phyloP scores from a whole-genome alignment of 495 filamentous ascomycete genomes.

The Jackrogersella minutella region DNA sequence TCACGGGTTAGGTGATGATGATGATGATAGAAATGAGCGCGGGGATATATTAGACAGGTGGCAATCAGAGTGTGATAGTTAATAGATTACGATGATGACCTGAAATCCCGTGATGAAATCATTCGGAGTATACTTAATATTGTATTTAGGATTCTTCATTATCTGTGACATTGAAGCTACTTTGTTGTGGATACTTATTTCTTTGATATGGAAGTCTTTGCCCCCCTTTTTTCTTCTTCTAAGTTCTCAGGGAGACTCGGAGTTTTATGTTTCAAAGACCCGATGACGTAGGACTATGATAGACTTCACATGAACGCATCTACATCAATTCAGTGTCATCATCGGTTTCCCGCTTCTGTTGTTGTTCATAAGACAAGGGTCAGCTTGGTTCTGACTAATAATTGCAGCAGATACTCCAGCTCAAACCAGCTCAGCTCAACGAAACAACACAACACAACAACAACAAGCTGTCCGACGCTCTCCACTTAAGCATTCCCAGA shows the following conservation, averaged over 20 bases:
- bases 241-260: background rate
- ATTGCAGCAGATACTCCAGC: background rate
- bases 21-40: constrained; percentile 16
- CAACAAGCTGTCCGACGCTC: background rate
- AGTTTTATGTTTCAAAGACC: constrained; percentile 10
- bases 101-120: constrained; percentile 37
- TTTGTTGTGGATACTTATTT: background rate
- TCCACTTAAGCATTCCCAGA: constrained; percentile 19
- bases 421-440: constrained; percentile 23
- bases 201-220: no score
- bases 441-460: constrained; percentile 1
- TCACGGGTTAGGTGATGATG: no score
- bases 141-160: background rate
- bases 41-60: constrained; percentile 24
- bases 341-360: background rate
- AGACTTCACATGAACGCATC: constrained; percentile 30
- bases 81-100: constrained; percentile 34
- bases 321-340: constrained; percentile 8
- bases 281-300: constrained; percentile 29
- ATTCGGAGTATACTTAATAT: constrained; percentile 16
- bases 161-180: constrained; percentile 6
- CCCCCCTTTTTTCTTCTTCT: background rate
- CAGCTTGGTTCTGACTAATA: background rate
- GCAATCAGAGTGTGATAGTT: constrained; percentile 23
- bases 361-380: constrained; percentile 17